Evolutionary conservation across 305 asterid genomes (phyloP).

Genomic region (Fraxinus xanthoxyloides): DNA sequence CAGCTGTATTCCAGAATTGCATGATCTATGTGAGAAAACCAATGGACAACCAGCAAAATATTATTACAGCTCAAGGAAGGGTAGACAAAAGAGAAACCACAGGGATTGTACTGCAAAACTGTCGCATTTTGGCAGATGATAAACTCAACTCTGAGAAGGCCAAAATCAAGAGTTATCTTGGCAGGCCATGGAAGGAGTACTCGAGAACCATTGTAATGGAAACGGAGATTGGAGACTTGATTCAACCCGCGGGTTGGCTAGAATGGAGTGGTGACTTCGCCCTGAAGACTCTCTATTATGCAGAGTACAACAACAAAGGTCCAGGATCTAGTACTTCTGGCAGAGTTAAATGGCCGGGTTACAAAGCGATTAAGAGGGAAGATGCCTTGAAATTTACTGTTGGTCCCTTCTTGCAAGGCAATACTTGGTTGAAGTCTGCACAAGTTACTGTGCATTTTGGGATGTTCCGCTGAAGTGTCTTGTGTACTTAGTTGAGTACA

Average conservation of each 20-base stretch:
- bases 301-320: slow-evolving; percentile 65
- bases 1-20: slow-evolving; percentile 80
- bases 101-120: slow-evolving; percentile 69
- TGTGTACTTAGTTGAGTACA: background rate
- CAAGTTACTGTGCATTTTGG: slow-evolving; percentile 62
- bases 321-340: slow-evolving; percentile 45
- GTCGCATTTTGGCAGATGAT: slow-evolving; percentile 50
- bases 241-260: slow-evolving; percentile 66
- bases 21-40: slow-evolving; percentile 64
- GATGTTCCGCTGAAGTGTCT: slow-evolving; percentile 34
- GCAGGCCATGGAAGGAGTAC: slow-evolving; percentile 75
- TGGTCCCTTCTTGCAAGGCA: slow-evolving; percentile 68
- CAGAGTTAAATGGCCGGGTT: slow-evolving; percentile 72
- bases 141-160: slow-evolving; percentile 51
- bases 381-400: slow-evolving; percentile 58
- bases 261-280: slow-evolving; percentile 58
- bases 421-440: slow-evolving; percentile 47
- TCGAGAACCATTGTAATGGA: slow-evolving; percentile 75
- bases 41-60: slow-evolving; percentile 54
- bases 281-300: slow-evolving; percentile 52
- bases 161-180: slow-evolving; percentile 59
- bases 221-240: slow-evolving; percentile 58
- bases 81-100: slow-evolving; percentile 56
- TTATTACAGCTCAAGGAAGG: slow-evolving; percentile 75
- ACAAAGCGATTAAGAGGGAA: slow-evolving; percentile 33